Conservation (phyloP, 2,329 filamentous ascomycete species). For the Hymenoscyphus fraxineus region DNA sequence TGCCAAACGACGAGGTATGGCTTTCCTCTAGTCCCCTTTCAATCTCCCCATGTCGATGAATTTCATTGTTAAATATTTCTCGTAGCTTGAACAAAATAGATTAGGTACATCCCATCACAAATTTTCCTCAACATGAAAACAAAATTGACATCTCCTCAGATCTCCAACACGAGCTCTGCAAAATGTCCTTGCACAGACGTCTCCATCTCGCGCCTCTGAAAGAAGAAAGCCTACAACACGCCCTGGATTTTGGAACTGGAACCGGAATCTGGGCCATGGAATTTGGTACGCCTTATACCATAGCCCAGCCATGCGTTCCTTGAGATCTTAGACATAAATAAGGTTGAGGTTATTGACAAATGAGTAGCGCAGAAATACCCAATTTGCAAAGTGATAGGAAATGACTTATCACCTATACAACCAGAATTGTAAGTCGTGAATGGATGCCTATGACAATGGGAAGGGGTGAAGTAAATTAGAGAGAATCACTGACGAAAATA, state of each 20-base stretch:
- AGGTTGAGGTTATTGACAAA: neutral
- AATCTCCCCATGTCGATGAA: too few relatives aligned
- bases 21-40: too few relatives aligned
- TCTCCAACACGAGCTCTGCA: slow-evolving; percentile 19
- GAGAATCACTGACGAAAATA: neutral
- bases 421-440: slow-evolving; percentile 9
- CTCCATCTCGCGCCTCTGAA: slow-evolving; percentile 14
- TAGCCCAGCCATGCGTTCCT: neutral
- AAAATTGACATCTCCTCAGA: neutral
- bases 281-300: neutral
- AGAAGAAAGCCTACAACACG: slow-evolving; percentile 22
- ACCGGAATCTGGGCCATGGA: slow-evolving; percentile 26
- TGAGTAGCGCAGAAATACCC: slow-evolving; percentile 8
- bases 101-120: too few relatives aligned
- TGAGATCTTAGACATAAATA: neutral
- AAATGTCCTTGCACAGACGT: slow-evolving; percentile 15
- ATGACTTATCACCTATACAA: slow-evolving; percentile 13
- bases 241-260: slow-evolving; percentile 33
- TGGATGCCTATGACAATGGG: too few relatives aligned
- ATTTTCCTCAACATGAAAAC: too few relatives aligned
- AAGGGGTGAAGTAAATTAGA: too few relatives aligned
- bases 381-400: slow-evolving; percentile 11
- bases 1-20: slow-evolving; percentile 51
- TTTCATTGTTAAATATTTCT: too few relatives aligned
- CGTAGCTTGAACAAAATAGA: neutral